Evolutionary conservation across 2,329 filamentous ascomycete species (phyloP), one percentile per base, ranked within the genome.

Genomic region (Rhinocladiella mackenziei): DNA sequence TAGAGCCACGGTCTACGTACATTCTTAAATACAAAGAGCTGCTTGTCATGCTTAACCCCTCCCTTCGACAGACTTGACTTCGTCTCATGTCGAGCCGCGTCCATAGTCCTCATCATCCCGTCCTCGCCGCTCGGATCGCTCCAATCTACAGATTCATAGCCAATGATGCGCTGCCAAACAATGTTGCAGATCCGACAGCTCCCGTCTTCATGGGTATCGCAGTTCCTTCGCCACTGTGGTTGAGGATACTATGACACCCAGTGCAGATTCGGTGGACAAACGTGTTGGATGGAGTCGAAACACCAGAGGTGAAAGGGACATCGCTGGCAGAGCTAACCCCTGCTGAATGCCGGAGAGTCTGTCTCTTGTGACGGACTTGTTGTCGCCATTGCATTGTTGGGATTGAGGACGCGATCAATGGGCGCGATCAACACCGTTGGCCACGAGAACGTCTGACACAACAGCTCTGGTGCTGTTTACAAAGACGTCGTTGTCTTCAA

Each of bases 361-460:
- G 71, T 69, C 0, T 66, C 60, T 11, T 69, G 66, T 11, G 64
- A 58, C 1, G 70, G 57, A 15, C 70, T 55, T 4, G 74, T 70
- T n/a, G 62, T 58, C 3, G 65, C 68, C 1, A 64, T 61, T 2
- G 70, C 65, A 57, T 74, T 74, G 51, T 66, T 61, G 8, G 76
- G 75, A 65, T 81, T 82, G 36, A 83, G 65, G 26, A 82, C 77
- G 48, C 70, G 68, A 56, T 84, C 78, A 30, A 80, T 69, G n/a
- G 10, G 80, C 67, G 55, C 80, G 77, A 4, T 77, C 60, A 2
- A 81, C 76, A 25, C 77, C 77, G 51, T 80, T 79, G 29, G 65
- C 65, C 9, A 52, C 61, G 2, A 81, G 61, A 1, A 77, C 61
- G 55, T 80, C 68, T 1, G 72, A 61, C 1, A 65, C 59, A 3